Conservation (phyloP, 352 stramenopile genomes). For the Pythium volutum region DNA sequence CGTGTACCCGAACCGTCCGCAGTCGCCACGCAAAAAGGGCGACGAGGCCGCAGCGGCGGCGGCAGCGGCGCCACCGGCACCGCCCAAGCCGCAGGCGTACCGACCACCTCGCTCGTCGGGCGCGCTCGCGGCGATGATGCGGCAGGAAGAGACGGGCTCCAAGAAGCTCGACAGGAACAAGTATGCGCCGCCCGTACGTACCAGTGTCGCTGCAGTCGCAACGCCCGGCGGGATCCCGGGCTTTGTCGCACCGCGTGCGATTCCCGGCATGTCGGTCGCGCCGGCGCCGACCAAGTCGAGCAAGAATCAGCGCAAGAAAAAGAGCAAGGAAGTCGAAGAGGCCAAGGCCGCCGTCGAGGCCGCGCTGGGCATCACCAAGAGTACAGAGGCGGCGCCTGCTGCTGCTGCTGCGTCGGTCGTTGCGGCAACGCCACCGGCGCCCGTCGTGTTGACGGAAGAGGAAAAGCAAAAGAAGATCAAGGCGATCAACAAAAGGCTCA, state of each 20-base stretch:
- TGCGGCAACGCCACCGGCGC: constrained; percentile 11
- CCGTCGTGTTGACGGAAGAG: constrained; percentile 50
- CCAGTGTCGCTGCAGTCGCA: constrained; percentile 4
- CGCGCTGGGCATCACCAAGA: constrained; percentile 26
- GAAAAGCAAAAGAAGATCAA: constrained; percentile 88
- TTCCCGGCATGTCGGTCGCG: constrained; percentile 62
- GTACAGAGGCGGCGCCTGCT: not conserved
- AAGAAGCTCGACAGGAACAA: constrained; percentile 87
- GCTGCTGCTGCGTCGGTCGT: constrained; percentile 9
- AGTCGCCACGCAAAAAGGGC: constrained; percentile 78
- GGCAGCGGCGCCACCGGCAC: constrained; percentile 39
- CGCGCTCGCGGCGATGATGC: constrained; percentile 93
- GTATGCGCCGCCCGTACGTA: constrained; percentile 54
- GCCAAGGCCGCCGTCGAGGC: constrained; percentile 62
- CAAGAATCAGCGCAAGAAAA: constrained; percentile 83
- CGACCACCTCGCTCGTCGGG: constrained; percentile 84
- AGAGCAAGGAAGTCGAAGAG: constrained; percentile 71
- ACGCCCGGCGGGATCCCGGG: constrained; percentile 37
- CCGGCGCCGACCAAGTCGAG: constrained; percentile 64
- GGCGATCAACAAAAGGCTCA: constrained; percentile 81
- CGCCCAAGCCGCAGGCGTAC: constrained; percentile 80
- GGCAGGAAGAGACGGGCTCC: constrained; percentile 76
- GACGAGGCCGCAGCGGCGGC: constrained; percentile 37
- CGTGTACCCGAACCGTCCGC: constrained; percentile 87
- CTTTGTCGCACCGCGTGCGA: constrained; percentile 39